Base-by-base conservation (phyloP, 371 early-diverging fungal species). In the Lichtheimia ornata region DNA sequence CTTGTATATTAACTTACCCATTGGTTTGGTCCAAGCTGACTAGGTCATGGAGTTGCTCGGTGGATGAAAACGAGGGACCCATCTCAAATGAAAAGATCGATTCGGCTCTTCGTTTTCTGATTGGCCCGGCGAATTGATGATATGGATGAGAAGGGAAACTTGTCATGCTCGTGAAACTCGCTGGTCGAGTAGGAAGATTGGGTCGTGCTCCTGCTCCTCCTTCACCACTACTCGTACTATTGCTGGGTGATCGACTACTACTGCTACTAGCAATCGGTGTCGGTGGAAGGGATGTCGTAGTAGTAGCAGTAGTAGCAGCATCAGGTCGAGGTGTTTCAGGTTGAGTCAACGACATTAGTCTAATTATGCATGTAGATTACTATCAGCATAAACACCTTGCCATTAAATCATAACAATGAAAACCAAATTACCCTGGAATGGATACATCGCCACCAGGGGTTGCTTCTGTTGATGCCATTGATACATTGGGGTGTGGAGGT, bases 61-160 rank as follows among this genome's bases (percentile, higher is more conserved):
- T 80, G 22, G 67, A 51, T 18, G 70, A 73, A 43, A 80, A 80
- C 4, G 66, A 67, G 24, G 81, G 81, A 5, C 81, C 81, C 11
- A 77, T 69, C 62, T 80, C 81, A 59, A 77, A 76, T 2, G 77
- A 67, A 59, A 77, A 77, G 71, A 80, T 77, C n/a, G 77, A 75
- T 52, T 80, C 81, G 18, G 75, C 72, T 71, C 81, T 65, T 22
- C 77, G 69, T 45, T 76, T 69, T 63, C 81, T 69, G 57, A 56
- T 56, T 56, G 57, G 57, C 28, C 74, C 58, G 14, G 76, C 65
- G 20, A 54, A 60, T 15, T 63, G 62, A 9, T 77, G 75, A 58
- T 80, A 80, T 45, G 81, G 81, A 63, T 71, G 73, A 3, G 73
- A 73, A 50, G 71, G 76, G 56, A 77, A 77, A 14, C 70, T 77